Conservation (phyloP, 1,284 basidiomycete species). For the Heterobasidion parviporum region DNA sequence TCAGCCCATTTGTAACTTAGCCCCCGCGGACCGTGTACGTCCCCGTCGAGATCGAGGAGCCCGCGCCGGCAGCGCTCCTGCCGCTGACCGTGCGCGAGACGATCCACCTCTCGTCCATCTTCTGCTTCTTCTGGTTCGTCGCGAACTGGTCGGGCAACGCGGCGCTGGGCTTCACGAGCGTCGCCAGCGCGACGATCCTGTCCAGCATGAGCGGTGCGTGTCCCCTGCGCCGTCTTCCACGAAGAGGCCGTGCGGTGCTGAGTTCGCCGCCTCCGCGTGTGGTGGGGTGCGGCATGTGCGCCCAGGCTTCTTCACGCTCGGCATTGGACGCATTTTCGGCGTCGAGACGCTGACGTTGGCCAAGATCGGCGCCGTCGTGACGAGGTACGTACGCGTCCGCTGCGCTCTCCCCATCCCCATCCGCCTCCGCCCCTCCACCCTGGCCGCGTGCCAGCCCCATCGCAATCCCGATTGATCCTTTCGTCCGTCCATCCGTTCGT, state of each 20-base stretch:
- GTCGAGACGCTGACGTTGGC: constrained; percentile 74
- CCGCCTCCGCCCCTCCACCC: too few species aligned
- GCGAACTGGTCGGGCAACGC: constrained; percentile 89
- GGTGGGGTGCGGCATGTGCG: neutral
- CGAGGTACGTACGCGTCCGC: constrained; percentile 45
- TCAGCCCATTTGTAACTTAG: neutral
- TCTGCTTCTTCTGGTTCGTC: constrained; percentile 84
- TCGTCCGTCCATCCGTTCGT: neutral
- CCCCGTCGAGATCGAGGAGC: constrained; percentile 7
- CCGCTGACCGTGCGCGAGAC: constrained; percentile 69
- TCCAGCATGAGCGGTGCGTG: constrained; percentile 80
- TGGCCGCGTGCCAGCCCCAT: constrained; percentile 9
- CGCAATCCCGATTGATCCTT: neutral
- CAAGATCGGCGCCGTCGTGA: constrained; percentile 77
- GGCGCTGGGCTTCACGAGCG: constrained; percentile 77
- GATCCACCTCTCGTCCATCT: constrained; percentile 64
- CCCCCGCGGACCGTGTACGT: constrained; percentile 4
- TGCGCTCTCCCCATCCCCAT: too few species aligned
- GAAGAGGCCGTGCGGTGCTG: too few species aligned
- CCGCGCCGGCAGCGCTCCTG: constrained; percentile 15
- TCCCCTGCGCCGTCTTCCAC: neutral
- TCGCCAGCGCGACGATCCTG: constrained; percentile 85
- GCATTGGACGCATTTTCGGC: constrained; percentile 74
- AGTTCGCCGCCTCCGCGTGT: too few species aligned
- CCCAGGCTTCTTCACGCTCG: constrained; percentile 90